These are phyloP conservation scores for Fusarium nanum DNA, from an alignment of 2,329 filamentous ascomycete genomes.

Conservation along the genomic window DNA sequence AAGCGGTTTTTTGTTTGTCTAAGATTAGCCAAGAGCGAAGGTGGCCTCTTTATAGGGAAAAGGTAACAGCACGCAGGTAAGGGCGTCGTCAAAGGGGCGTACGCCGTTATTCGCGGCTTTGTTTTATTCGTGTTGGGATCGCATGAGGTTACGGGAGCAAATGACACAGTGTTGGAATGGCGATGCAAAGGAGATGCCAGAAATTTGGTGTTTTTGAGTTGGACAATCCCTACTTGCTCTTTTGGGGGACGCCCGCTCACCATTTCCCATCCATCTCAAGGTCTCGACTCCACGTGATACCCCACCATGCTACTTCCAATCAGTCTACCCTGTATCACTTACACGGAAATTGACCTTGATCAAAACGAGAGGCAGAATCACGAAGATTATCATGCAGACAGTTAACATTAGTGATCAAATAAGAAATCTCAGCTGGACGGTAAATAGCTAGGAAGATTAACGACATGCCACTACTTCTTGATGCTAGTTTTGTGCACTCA, in stretches of 20 bases:
- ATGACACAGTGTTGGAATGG: conserved; percentile 13
- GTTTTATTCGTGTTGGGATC: conserved; percentile 6
- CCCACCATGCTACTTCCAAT: conserved; percentile 12
- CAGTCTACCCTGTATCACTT: conserved; percentile 36
- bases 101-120: background rate
- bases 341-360: background rate
- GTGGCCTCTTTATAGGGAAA: conserved; percentile 36
- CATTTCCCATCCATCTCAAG: conserved; percentile 25
- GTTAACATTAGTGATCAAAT: too few species aligned
- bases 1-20: conserved; percentile 16
- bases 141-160: conserved; percentile 22
- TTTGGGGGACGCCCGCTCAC: conserved; percentile 25
- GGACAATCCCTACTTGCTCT: conserved; percentile 37
- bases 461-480: too few species aligned
- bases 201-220: conserved; percentile 39
- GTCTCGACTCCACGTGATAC: conserved; percentile 40
- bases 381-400: background rate
- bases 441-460: too few species aligned
- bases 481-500: too few species aligned
- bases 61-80: background rate
- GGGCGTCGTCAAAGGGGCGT: background rate
- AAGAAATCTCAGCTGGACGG: too few species aligned
- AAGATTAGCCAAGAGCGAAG: conserved; percentile 32
- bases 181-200: conserved; percentile 36
- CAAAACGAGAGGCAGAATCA: background rate